Evolutionary conservation across 2,329 filamentous ascomycete genomes (phyloP), one percentile per base, ranked within the genome.

Genomic region (Colletotrichum kahawae): DNA sequence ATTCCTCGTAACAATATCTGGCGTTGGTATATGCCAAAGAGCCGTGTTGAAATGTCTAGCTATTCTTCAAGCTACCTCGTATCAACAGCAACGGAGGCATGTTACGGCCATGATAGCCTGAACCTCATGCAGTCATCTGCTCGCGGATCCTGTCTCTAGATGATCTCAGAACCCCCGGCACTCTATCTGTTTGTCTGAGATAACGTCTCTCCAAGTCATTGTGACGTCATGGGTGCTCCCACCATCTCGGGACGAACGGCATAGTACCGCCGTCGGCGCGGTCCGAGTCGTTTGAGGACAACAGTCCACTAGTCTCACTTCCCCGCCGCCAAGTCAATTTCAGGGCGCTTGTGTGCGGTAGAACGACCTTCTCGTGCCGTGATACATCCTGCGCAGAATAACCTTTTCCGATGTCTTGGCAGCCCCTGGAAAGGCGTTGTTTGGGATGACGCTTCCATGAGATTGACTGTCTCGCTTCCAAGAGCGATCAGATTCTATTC

Each of bases 121-220:
- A n/a, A 12, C 5, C 12, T 7, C 38, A 0, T 48, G 9, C 38
- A 2, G 7, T 48, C n/a, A 5, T 48, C 43, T 0, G 43, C n/a
- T 48, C 21, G 43, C 43, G 3, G 3, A 0, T 0, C 0, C 43
- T 2, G 1, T n/a, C 0, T 48, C 10, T 51, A 51, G 43, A 0
- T 51, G n/a, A 21, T 21, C 43, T 48, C 43, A 7, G 9, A 2
- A 3, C 2, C 43, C 7, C 6, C 12, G 43, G 12, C n/a, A 51
- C 0, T 6, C 10, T 51, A 9, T 1, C 9, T 10, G 18, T n/a
- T 48, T 48, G n/a, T 51, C n/a, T 21, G 0, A 51, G 43, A 51
- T 51, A 21, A 51, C 21, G 43, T 51, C 43, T 51, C 10, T 51
- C n/a, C n/a, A n/a, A n/a, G n/a, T n/a, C 0, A 13, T 51, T 13